phyloP scores from a whole-genome alignment of 192 early-diverging fungal genomes.

The Neocallimastix lanati region DNA sequence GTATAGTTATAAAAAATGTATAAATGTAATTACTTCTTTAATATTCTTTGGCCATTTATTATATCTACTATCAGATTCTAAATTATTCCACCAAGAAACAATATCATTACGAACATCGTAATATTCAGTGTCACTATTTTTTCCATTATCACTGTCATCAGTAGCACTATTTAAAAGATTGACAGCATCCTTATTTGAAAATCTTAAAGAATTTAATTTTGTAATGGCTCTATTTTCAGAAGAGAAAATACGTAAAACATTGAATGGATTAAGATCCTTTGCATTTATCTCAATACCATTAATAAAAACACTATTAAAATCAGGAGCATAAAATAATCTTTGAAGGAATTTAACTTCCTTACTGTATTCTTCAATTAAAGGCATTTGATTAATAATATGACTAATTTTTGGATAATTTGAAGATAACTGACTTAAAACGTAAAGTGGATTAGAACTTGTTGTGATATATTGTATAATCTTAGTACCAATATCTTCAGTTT shows the following conservation, averaged over 20 bases:
- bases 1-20: too few relatives aligned
- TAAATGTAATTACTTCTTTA: slow-evolving; percentile 18
- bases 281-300: slow-evolving; percentile 42
- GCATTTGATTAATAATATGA: slow-evolving; percentile 40
- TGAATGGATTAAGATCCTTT: slow-evolving; percentile 43
- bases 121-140: slow-evolving; percentile 7
- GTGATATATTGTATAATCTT: slow-evolving; percentile 55
- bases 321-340: slow-evolving; percentile 2
- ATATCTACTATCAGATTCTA: slow-evolving; percentile 70
- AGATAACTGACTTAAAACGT: slow-evolving; percentile 39
- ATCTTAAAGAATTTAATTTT: not conserved
- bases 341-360: slow-evolving; percentile 14
- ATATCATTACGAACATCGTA: slow-evolving; percentile 67
- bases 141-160: not conserved
- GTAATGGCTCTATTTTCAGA: not conserved
- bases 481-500: slow-evolving; percentile 32
- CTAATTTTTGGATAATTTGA: slow-evolving; percentile 85
- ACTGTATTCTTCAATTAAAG: slow-evolving; percentile 20
- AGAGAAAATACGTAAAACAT: slow-evolving; percentile 7
- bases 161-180: not conserved
- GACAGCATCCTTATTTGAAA: not conserved
- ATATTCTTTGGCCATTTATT: slow-evolving; percentile 38
- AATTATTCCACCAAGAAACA: slow-evolving; percentile 78
- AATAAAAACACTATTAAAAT: slow-evolving; percentile 26
- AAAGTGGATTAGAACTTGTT: slow-evolving; percentile 35